Conservation (phyloP, 495 filamentous ascomycete genomes). For the Neurospora sp. region DNA sequence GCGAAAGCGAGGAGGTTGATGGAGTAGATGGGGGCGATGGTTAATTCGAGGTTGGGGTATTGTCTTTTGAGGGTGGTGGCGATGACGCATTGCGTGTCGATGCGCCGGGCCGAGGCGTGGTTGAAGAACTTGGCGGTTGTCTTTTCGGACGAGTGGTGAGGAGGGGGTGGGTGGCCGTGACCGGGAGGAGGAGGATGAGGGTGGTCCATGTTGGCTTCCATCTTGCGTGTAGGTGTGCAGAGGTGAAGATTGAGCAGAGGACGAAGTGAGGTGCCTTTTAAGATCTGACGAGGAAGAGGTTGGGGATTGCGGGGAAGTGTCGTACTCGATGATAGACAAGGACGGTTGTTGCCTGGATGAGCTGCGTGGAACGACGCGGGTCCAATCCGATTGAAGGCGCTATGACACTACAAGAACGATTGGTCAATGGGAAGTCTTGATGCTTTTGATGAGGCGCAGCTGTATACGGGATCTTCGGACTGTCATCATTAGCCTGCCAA, state of each 20-base stretch:
- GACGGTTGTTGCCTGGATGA: background rate
- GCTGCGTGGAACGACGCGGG: background rate
- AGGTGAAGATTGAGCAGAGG: background rate
- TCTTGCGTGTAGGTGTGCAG: background rate
- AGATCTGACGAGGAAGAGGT: background rate
- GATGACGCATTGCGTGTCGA: slow-evolving; percentile 44
- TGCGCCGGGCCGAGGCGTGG: slow-evolving; percentile 36
- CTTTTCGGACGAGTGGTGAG: slow-evolving; percentile 6
- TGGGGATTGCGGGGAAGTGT: slow-evolving; percentile 4
- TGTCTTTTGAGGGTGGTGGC: slow-evolving; percentile 35
- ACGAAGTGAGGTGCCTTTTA: background rate
- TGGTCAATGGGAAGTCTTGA: background rate
- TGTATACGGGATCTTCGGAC: background rate
- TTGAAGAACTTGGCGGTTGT: slow-evolving; percentile 25
- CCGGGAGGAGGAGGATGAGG: background rate
- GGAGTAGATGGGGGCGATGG: slow-evolving; percentile 22
- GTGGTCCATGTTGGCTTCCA: background rate
- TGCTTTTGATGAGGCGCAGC: background rate
- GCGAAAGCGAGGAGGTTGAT: slow-evolving; percentile 43
- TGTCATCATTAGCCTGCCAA: too few species aligned
- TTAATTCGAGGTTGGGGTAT: slow-evolving; percentile 42
- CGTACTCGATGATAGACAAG: background rate
- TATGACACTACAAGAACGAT: background rate
- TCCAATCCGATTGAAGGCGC: background rate
- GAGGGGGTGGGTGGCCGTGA: background rate